Evolutionary conservation across 2,329 filamentous ascomycete genomes (phyloP).

Genomic region (Myriosclerotinia duriaeana): DNA sequence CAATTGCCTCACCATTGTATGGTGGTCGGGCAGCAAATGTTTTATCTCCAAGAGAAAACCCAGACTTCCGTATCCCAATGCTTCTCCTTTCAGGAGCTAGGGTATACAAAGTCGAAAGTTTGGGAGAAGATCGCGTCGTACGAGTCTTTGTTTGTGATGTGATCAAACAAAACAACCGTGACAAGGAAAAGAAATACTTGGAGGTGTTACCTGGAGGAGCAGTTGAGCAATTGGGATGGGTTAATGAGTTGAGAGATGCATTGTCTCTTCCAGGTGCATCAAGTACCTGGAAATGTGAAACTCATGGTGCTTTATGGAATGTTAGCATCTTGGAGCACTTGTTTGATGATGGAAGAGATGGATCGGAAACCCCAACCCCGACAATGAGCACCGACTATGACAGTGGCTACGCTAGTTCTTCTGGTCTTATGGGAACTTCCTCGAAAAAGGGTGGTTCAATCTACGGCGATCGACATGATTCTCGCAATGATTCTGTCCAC

Average conservation of each 20-base stretch:
- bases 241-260: not conserved
- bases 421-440: not conserved
- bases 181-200: constrained; percentile 11
- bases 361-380: not conserved
- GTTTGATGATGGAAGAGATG: not conserved
- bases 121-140: not conserved
- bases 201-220: not conserved
- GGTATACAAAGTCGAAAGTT: not conserved
- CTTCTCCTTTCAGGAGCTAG: not conserved
- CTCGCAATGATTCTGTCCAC: too few relatives aligned
- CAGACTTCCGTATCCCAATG: not conserved
- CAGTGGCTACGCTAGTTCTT: constrained; percentile 1
- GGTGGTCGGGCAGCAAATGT: not conserved
- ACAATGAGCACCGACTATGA: not conserved
- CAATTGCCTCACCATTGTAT: not conserved
- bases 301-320: constrained; percentile 4
- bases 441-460: not conserved
- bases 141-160: constrained; percentile 9
- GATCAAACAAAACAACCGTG: not conserved
- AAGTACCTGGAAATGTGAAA: constrained; percentile 8
- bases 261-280: too few relatives aligned
- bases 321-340: constrained; percentile 1
- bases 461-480: too few relatives aligned
- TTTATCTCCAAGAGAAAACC: not conserved
- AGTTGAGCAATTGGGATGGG: constrained; percentile 1